These are phyloP conservation scores for Blepharisma japonicum DNA, from an alignment of 73 alveolate species.

Conservation along the genomic window DNA sequence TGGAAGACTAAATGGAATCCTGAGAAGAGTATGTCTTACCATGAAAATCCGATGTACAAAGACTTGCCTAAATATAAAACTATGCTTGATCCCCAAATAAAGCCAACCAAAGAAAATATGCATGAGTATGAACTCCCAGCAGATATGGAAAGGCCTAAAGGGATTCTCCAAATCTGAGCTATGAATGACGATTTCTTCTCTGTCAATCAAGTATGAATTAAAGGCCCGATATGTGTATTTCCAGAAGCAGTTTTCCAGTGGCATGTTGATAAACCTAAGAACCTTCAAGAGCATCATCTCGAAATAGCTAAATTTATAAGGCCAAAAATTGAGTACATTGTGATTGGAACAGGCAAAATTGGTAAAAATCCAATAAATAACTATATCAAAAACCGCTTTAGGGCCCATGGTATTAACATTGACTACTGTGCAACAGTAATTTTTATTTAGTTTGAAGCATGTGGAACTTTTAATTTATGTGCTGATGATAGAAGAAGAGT, in stretches of 20 bases:
- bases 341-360: conserved; percentile 5
- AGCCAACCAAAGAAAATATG: background rate
- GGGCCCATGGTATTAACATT: background rate
- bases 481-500: conserved; percentile 27
- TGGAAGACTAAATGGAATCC: conserved; percentile 1
- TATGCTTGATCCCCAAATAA: background rate
- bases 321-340: background rate
- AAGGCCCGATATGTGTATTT: conserved; percentile 5
- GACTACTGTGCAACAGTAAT: conserved; percentile 21
- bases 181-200: conserved; percentile 3
- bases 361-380: background rate
- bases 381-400: background rate
- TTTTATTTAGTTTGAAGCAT: conserved; percentile 23
- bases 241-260: conserved; percentile 5
- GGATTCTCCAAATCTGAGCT: background rate
- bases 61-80: background rate
- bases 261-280: background rate
- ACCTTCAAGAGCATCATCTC: conserved; percentile 15
- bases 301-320: background rate
- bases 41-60: background rate
- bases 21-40: background rate
- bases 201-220: background rate
- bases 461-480: background rate
- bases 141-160: background rate
- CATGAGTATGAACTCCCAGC: background rate